phyloP scores from a whole-genome alignment of 2,329 filamentous ascomycete genomes.

The Aspergillus ustus region DNA sequence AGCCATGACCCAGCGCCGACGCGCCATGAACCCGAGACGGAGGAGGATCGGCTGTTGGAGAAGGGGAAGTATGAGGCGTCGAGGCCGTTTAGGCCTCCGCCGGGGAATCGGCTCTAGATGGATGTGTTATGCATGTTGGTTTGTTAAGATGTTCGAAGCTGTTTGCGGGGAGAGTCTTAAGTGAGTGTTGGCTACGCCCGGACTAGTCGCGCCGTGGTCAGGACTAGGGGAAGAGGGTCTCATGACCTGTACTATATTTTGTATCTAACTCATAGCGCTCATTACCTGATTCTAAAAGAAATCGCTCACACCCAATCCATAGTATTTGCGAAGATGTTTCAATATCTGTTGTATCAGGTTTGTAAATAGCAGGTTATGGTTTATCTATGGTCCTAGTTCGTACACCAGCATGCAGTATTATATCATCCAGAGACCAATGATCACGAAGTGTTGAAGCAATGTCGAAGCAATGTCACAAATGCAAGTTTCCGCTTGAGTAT shows the following conservation, averaged over 20 bases:
- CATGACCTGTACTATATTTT: constrained; percentile 14
- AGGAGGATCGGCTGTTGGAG: constrained; percentile 68
- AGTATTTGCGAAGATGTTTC: neutral
- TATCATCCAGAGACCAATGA: neutral
- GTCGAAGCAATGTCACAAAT: neutral
- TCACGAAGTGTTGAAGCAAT: neutral
- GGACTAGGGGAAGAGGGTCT: neutral
- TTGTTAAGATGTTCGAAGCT: neutral
- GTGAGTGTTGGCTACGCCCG: neutral
- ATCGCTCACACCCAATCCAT: neutral
- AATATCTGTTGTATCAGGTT: neutral
- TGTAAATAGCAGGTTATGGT: neutral
- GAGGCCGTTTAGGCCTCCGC: constrained; percentile 74
- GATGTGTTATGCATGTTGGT: neutral
- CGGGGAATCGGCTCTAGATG: constrained; percentile 76
- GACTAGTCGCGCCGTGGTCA: neutral
- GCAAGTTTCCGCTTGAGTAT: neutral
- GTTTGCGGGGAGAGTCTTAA: neutral
- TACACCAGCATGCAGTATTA: neutral
- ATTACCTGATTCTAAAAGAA: neutral
- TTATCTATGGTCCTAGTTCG: neutral
- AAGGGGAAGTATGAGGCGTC: constrained; percentile 90
- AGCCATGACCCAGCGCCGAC: constrained; percentile 83
- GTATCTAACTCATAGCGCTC: constrained; percentile 1
- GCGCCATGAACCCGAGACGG: constrained; percentile 75